Evolutionary conservation across 73 alveolate species (phyloP).

Genomic region (Paramecium bursaria): DNA sequence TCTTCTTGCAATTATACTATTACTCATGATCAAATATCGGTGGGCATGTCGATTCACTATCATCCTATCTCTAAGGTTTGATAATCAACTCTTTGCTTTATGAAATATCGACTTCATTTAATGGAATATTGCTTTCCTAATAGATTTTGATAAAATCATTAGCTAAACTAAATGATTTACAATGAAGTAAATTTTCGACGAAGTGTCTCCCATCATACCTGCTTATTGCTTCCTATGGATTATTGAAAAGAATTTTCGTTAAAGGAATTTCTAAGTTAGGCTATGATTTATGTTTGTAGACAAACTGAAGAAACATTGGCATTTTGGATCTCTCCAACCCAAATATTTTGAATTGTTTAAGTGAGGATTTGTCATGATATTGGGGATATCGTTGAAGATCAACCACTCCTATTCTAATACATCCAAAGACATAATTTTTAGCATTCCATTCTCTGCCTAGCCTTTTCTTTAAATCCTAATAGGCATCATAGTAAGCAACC

Average conservation of each 20-base stretch:
- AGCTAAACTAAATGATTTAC: too few species aligned
- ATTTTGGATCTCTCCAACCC: constrained; percentile 17
- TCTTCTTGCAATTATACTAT: background rate
- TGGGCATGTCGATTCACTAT: too few species aligned
- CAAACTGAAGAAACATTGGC: constrained; percentile 29
- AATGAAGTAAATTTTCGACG: too few species aligned
- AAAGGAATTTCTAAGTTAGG: constrained; percentile 10
- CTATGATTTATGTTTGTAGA: constrained; percentile 48
- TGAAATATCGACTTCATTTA: too few species aligned
- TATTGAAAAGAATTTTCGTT: background rate
- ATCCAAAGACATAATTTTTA: constrained; percentile 47
- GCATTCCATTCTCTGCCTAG: constrained; percentile 58
- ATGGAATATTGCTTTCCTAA: too few species aligned
- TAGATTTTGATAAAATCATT: too few species aligned
- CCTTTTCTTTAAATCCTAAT: constrained; percentile 27
- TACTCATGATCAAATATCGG: constrained; percentile 27
- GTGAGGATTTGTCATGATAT: constrained; percentile 10
- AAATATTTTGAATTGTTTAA: constrained; percentile 44
- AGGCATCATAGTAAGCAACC: constrained; percentile 44
- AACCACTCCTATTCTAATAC: constrained; percentile 29
- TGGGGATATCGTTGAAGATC: constrained; percentile 26
- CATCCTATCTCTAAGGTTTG: too few species aligned
- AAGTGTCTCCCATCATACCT: too few species aligned
- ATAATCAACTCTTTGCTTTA: too few species aligned
- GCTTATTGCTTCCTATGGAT: constrained; percentile 8